Percentiles rank a stretch among this genome's conserved stretches.
phyloP scores from a whole-genome alignment of 495 filamentous ascomycete species.

The Extremus antarcticus region DNA sequence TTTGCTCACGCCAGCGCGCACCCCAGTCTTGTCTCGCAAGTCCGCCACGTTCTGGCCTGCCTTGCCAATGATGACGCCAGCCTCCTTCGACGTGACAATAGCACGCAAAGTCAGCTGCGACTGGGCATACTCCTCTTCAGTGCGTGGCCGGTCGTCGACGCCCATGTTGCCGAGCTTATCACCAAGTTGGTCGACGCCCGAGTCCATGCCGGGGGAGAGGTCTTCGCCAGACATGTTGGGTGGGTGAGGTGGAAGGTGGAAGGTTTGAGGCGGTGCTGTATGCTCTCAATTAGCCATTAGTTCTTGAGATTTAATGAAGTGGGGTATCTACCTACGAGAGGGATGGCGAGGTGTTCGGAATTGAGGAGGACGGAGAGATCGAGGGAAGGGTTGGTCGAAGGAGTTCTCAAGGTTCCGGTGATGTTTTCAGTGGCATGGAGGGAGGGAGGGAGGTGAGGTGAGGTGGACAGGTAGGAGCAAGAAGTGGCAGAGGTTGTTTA shows the following conservation, averaged over 20 bases:
- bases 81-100: constrained; percentile 94
- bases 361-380: neutral
- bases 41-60: constrained; percentile 97
- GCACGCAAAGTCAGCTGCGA: constrained; percentile 85
- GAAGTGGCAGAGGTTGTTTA: neutral
- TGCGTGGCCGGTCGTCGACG: constrained; percentile 33
- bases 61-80: constrained; percentile 97
- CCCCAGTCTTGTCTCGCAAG: constrained; percentile 90
- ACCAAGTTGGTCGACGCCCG: constrained; percentile 24
- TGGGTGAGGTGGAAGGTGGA: neutral
- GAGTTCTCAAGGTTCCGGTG: no score
- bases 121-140: constrained; percentile 91
- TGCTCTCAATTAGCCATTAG: neutral
- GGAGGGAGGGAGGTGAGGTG: neutral
- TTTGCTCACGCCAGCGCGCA: constrained; percentile 96
- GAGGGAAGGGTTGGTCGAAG: neutral
- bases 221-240: constrained; percentile 30
- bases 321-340: neutral
- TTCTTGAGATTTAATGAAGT: neutral
- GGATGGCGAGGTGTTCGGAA: neutral
- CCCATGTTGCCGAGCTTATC: constrained; percentile 22
- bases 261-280: neutral
- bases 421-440: no score
- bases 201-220: constrained; percentile 11
- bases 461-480: neutral